phyloP scores from a whole-genome alignment of 2,329 filamentous ascomycete genomes.

The Colletotrichum abscissum region DNA sequence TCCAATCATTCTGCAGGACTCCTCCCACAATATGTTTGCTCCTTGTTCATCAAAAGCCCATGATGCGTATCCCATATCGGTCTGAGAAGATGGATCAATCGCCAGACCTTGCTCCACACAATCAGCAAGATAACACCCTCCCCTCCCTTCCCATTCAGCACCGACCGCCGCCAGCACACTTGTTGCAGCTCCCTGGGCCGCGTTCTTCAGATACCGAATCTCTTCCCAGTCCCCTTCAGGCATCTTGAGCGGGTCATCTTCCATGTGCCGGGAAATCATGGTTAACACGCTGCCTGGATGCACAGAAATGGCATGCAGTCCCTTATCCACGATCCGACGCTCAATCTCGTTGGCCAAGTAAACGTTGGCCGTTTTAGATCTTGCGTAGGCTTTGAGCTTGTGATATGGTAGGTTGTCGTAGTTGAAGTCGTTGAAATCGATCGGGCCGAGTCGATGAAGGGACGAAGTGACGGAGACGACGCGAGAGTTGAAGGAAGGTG shows the following conservation, averaged over 20 bases:
- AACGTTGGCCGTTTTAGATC: slow-evolving; percentile 62
- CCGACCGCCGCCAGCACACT: not conserved
- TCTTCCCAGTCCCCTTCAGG: not conserved
- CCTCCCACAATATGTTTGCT: no score
- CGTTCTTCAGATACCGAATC: not conserved
- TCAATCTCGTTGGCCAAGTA: slow-evolving; percentile 63
- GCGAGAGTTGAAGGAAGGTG: slow-evolving; percentile 53
- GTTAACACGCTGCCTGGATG: not conserved
- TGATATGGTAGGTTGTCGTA: slow-evolving; percentile 36
- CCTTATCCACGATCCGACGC: slow-evolving; percentile 37
- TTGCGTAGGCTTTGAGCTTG: slow-evolving; percentile 51
- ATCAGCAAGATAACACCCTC: not conserved
- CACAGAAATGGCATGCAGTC: no score
- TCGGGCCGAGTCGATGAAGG: slow-evolving; percentile 49
- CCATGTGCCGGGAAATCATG: not conserved
- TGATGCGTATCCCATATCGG: no score
- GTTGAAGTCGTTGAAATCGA: slow-evolving; percentile 45
- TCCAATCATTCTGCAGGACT: no score
- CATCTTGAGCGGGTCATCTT: no score
- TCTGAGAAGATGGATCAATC: no score
- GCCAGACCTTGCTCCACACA: no score
- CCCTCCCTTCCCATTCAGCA: not conserved
- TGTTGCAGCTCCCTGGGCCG: not conserved
- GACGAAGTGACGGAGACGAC: slow-evolving; percentile 57
- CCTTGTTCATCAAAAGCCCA: no score